Evolutionary conservation across 2,329 filamentous ascomycete genomes (phyloP).

Genomic region (Colletotrichum sp.): DNA sequence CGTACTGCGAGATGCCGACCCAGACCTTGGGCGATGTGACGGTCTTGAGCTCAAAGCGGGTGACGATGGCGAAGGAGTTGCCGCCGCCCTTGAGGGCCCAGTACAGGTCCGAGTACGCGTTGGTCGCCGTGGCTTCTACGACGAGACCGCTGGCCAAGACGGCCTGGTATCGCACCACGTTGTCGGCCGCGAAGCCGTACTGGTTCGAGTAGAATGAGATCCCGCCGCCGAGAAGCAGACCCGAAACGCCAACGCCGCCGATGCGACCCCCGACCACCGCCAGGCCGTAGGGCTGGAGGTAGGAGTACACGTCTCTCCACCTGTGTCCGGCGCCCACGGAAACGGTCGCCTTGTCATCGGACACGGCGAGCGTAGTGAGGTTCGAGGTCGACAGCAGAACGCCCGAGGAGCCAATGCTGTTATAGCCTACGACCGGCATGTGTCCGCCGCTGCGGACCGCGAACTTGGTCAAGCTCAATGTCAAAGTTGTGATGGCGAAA

Average conservation of each 20-base stretch:
- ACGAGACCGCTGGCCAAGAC: constrained; percentile 44
- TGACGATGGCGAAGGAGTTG: constrained; percentile 41
- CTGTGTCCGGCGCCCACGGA: constrained; percentile 34
- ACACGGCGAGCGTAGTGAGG: constrained; percentile 33
- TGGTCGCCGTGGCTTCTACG: constrained; percentile 37
- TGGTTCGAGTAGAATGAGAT: constrained; percentile 35
- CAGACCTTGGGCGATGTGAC: constrained; percentile 8
- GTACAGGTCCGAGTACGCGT: constrained; percentile 38
- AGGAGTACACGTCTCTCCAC: constrained; percentile 34
- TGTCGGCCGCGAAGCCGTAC: constrained; percentile 31
- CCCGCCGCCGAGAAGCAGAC: constrained; percentile 35
- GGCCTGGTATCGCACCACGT: constrained; percentile 42
- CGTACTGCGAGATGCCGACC: constrained; percentile 19
- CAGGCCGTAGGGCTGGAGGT: constrained; percentile 26
- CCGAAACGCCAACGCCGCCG: constrained; percentile 32
- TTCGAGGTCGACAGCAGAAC: constrained; percentile 40
- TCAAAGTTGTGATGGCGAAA: constrained; percentile 27
- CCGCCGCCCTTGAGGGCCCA: constrained; percentile 40
- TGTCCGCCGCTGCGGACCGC: constrained; percentile 33
- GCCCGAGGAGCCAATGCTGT: constrained; percentile 30
- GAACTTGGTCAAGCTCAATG: constrained; percentile 23
- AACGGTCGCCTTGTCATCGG: constrained; percentile 30
- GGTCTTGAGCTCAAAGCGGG: constrained; percentile 31
- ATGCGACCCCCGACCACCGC: constrained; percentile 31
- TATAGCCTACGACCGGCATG: constrained; percentile 30